Evolutionary conservation across 345 rosid species (phyloP), one percentile per base, ranked within the genome.

Genomic region (Eucalyptus paniculata): DNA sequence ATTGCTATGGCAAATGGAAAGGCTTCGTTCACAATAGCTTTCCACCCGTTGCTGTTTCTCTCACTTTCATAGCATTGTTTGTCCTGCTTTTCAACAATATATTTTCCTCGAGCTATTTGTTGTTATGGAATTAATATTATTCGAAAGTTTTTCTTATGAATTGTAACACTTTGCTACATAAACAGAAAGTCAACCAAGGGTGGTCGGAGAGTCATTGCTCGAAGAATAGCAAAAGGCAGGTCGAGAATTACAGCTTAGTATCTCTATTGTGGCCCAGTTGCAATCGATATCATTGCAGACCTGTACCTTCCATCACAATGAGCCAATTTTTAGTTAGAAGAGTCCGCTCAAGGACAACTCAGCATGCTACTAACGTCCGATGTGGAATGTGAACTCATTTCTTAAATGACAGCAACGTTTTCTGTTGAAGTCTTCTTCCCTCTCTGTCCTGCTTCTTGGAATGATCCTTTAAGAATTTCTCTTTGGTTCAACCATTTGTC

Each of bases 181-280:
- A 77, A 89, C 99, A 98, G 99, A 82, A 98, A 97, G 92, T 98
- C 99, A 89, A 98, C 99, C 37, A 98, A 96, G 93, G 99, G 99
- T 77, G 99, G 99, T 58, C 93, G 97, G 69, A 95, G 95, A 92
- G 99, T 98, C 91, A 98, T 98, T 88, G 99, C 98, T 90, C 96
- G 99, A 87, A 95, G 99, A 92, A 93, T 97, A 90, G 99, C 99
- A 18, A 98, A 98, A 92, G 99, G 99, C 49, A 97, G 99, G 58
- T 91, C 94, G 69, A 96, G 99, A 94, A 93, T 97, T 88, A 95
- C 99, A 2, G 98, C 99, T 51, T 97, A 96, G 93, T 88, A 65
- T 89, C 89, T 80, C 54, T 54, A 12, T 45, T 26, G 51, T 28
- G 45, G 58, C 18, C 53, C 65, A 18, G 40, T 56, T 5, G 88